Percentiles rank a stretch among this genome's conserved stretches.
These are phyloP conservation scores for Tylopilus plumbeoviolaceoides DNA, from an alignment of 768 basidiomycete species.

Conservation along the genomic window DNA sequence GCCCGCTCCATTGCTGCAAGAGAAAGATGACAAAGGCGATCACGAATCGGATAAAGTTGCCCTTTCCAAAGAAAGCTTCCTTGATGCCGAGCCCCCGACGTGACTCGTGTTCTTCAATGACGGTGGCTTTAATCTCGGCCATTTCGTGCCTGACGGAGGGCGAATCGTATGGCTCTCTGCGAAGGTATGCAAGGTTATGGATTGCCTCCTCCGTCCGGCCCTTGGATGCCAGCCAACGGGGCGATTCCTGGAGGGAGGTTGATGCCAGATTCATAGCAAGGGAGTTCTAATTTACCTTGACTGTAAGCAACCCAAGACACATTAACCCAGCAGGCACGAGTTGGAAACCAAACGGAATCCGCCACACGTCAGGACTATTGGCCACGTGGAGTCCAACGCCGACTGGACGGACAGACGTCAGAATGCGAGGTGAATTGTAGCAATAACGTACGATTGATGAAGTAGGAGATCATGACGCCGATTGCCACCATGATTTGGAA, in stretches of 20 bases:
- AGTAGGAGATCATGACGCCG: constrained; percentile 84
- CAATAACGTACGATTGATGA: constrained; percentile 55
- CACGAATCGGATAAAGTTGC: constrained; percentile 79
- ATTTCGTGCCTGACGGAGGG: constrained; percentile 53
- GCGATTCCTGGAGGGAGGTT: constrained; percentile 54
- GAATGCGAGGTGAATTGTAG: background rate
- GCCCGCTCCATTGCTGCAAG: constrained; percentile 81
- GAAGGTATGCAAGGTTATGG: constrained; percentile 60
- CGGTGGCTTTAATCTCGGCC: constrained; percentile 79
- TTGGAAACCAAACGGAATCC: constrained; percentile 72
- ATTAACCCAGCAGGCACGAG: constrained; percentile 73
- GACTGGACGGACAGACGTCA: constrained; percentile 32
- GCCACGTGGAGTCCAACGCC: constrained; percentile 55
- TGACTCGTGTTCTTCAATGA: constrained; percentile 66
- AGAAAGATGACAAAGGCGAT: constrained; percentile 80
- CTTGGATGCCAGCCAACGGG: constrained; percentile 70
- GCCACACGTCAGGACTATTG: constrained; percentile 52
- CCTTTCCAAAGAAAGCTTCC: constrained; percentile 77
- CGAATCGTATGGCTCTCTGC: constrained; percentile 40
- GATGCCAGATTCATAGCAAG: background rate
- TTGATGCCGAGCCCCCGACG: constrained; percentile 60
- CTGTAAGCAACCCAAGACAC: constrained; percentile 61
- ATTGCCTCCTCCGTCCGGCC: constrained; percentile 52
- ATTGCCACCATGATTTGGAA: constrained; percentile 85
- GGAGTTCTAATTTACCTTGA: constrained; percentile 38